Conservation (phyloP, 192 early-diverging fungal species). For the Chytriomyces sp. region DNA sequence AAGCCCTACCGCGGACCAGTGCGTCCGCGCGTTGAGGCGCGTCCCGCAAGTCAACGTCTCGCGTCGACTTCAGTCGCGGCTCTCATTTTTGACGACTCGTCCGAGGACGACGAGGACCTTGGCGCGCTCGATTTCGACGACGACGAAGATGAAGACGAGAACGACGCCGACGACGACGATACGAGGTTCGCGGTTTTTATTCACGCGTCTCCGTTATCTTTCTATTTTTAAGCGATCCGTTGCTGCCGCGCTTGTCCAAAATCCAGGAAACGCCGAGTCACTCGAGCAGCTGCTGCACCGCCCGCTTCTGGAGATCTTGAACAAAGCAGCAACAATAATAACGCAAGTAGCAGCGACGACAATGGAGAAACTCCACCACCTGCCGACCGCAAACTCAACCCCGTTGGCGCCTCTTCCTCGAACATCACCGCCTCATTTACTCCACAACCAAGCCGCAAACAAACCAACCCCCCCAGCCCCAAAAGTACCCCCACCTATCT, state of each 20-base stretch:
- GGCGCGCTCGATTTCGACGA: background rate
- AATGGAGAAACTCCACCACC: background rate
- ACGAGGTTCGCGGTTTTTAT: background rate
- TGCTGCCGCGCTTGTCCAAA: background rate
- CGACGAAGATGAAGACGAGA: conserved; percentile 17
- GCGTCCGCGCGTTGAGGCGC: background rate
- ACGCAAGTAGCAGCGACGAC: background rate
- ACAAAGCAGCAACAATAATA: background rate
- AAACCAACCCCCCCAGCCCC: conserved; percentile 6
- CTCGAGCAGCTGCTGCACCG: background rate
- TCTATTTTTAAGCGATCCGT: background rate
- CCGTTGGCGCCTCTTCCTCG: too few species aligned
- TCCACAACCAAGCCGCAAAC: background rate
- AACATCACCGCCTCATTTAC: background rate
- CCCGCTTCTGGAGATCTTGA: background rate
- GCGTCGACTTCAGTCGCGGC: background rate
- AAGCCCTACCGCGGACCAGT: conserved; percentile 22
- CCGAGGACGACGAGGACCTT: conserved; percentile 8
- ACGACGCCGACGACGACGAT: background rate
- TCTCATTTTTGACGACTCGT: background rate
- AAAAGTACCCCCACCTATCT: background rate
- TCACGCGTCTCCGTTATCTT: background rate
- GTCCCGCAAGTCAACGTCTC: background rate
- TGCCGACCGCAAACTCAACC: too few species aligned
- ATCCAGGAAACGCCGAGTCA: background rate